phyloP scores from a whole-genome alignment of 768 basidiomycete species.

The Wakefieldia striispora region DNA sequence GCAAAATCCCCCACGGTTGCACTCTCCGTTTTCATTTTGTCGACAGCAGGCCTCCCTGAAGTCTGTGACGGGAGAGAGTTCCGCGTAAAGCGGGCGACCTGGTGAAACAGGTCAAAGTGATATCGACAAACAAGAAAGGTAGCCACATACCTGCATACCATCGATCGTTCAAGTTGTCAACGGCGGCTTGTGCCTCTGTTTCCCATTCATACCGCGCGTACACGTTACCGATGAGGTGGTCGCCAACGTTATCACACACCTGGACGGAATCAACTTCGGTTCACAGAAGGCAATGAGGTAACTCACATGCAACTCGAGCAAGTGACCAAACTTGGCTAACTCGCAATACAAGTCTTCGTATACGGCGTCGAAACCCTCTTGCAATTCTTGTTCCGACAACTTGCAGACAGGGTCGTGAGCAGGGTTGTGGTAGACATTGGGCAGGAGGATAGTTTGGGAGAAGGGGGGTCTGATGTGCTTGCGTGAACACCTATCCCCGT shows the following conservation, averaged over 20 bases:
- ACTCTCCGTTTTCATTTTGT: conserved; percentile 98
- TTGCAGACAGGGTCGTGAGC: conserved; percentile 91
- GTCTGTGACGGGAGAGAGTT: conserved; percentile 96
- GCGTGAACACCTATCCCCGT: conserved; percentile 96
- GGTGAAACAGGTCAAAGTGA: background rate
- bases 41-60: conserved; percentile 98
- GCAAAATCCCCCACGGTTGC: conserved; percentile 97
- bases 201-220: conserved; percentile 99
- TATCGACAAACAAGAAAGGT: conserved; percentile 1
- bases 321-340: conserved; percentile 90
- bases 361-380: conserved; percentile 91
- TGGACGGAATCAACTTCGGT: conserved; percentile 23
- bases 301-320: conserved; percentile 91
- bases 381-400: conserved; percentile 80
- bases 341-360: conserved; percentile 96
- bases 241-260: conserved; percentile 99
- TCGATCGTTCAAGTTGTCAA: conserved; percentile 89
- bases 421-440: conserved; percentile 98
- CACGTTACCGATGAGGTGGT: conserved; percentile 96
- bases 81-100: conserved; percentile 96
- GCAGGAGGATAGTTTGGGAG: conserved; percentile 93
- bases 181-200: conserved; percentile 91
- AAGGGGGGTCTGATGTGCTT: conserved; percentile 98
- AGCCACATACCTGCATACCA: conserved; percentile 87
- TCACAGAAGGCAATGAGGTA: background rate